Conservation (phyloP, 108 stramenopile genomes). For the Nitzschia putrida region DNA sequence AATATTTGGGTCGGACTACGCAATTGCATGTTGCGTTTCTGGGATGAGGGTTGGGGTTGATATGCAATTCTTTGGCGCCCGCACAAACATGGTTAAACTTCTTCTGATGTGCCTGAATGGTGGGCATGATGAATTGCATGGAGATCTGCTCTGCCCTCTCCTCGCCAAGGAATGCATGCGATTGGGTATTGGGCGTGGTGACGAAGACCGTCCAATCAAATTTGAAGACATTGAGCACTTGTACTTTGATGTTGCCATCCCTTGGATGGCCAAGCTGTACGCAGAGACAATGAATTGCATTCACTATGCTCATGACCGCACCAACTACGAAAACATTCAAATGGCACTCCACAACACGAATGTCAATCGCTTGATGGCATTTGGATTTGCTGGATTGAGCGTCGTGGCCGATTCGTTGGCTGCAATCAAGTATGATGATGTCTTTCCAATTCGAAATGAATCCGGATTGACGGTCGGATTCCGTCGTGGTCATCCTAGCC, state of each 20-base stretch:
- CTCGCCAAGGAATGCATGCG: constrained; percentile 54
- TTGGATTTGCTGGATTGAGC: constrained; percentile 60
- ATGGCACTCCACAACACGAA: constrained; percentile 69
- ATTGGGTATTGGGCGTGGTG: constrained; percentile 56
- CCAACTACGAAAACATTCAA: constrained; percentile 61
- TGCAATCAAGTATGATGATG: constrained; percentile 61
- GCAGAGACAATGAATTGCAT: constrained; percentile 77
- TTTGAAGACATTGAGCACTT: constrained; percentile 47
- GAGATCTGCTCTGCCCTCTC: constrained; percentile 47
- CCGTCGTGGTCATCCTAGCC: constrained; percentile 45
- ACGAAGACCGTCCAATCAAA: constrained; percentile 55
- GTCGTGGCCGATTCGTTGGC: constrained; percentile 70
- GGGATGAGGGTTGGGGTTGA: constrained; percentile 65
- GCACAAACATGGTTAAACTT: constrained; percentile 65
- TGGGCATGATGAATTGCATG: constrained; percentile 65
- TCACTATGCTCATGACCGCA: constrained; percentile 61
- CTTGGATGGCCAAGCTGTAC: constrained; percentile 75
- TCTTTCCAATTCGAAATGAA: constrained; percentile 62
- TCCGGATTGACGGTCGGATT: constrained; percentile 59
- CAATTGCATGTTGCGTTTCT: constrained; percentile 72
- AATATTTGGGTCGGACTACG: constrained; percentile 66
- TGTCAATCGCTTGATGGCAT: constrained; percentile 73
- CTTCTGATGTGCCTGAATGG: constrained; percentile 66
- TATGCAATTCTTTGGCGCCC: constrained; percentile 75
- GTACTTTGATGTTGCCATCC: constrained; percentile 63